Evolutionary conservation across 1,284 basidiomycete species (phyloP).

Genomic region (Naganishia sp.): DNA sequence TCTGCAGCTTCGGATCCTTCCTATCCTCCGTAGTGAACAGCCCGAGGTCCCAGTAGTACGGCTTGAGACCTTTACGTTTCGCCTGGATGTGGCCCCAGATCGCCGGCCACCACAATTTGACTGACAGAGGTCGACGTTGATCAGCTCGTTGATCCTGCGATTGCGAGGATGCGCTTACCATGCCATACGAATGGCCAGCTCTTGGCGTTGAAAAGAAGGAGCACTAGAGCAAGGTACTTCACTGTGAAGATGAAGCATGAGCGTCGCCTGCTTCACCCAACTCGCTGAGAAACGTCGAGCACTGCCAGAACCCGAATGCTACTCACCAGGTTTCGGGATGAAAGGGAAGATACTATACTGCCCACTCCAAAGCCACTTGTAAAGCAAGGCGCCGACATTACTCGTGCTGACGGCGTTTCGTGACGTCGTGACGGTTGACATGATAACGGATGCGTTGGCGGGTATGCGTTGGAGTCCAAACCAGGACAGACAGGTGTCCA

Average conservation of each 20-base stretch:
- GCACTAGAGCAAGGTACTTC: conserved; percentile 47
- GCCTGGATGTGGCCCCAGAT: conserved; percentile 28
- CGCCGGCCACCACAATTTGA: conserved; percentile 31
- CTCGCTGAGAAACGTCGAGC: no score
- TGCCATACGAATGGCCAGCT: conserved; percentile 53
- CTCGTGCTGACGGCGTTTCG: conserved; percentile 5
- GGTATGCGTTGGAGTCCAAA: conserved; percentile 17
- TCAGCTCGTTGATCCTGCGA: not conserved
- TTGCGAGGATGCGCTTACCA: conserved; percentile 38
- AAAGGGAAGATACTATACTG: conserved; percentile 32
- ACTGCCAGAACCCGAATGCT: not conserved
- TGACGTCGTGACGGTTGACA: conserved; percentile 9
- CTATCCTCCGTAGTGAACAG: conserved; percentile 23
- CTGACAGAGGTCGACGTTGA: not conserved
- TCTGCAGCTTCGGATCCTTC: conserved; percentile 17
- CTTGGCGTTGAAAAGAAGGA: conserved; percentile 47
- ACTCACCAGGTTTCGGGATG: conserved; percentile 30
- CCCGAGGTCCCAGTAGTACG: conserved; percentile 29
- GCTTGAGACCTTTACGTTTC: conserved; percentile 30
- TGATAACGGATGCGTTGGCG: conserved; percentile 1
- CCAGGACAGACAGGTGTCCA: conserved; percentile 18
- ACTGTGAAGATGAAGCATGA: conserved; percentile 37
- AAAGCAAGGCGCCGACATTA: conserved; percentile 4
- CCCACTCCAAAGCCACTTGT: conserved; percentile 21
- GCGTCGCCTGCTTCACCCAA: not conserved